Base-by-base conservation (phyloP, 345 rosid genomes). In the Populus pruinosa region DNA sequence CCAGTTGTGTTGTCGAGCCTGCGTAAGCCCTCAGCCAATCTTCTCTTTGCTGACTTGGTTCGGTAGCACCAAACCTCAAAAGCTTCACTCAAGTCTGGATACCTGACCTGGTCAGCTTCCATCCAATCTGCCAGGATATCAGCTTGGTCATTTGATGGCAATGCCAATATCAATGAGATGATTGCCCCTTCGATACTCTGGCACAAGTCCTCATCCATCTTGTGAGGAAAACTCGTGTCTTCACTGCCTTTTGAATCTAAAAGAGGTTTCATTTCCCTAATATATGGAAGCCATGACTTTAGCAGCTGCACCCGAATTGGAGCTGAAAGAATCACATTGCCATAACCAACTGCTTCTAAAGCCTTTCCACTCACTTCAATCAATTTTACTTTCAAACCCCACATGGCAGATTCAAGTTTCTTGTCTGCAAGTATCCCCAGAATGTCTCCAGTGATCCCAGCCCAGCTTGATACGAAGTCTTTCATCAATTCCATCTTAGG, bases 1-100 rank as follows among this genome's bases (percentile, higher is more conserved):
- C 81, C 66, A 2, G 85, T 65, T 53, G 84, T 49, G 27, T 85
- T 78, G 62, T 71, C 82, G 74, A 82, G 70, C 73, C 85, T 71
- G 76, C 86, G 87, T 83, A 84, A 82, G 69, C 88, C 92, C 55
- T 90, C 91, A 77, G 86, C 66, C 84, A 94, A 79, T 82, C 96
- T 90, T 90, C 98, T 89, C 90, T 89, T 93, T 55, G 99, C 97
- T 31, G 99, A 93, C 83, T 96, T 96, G 79, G 89, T 91, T 87
- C 99, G 88, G 80, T 90, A 93, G 79, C 97, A 92, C 98, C 99
- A 93, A 76, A 96, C 87, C 79, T 96, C 99, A 41, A 96, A 96
- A 0, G 97, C 99, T 84, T 96, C 99, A 31, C 91, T 93, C 83
- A 96, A 80, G 83, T 96, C 99, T 0, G 98, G 98, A 83, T 86